Base-by-base conservation (phyloP, 2,329 filamentous ascomycete genomes). In the Colletotrichum phormii region DNA sequence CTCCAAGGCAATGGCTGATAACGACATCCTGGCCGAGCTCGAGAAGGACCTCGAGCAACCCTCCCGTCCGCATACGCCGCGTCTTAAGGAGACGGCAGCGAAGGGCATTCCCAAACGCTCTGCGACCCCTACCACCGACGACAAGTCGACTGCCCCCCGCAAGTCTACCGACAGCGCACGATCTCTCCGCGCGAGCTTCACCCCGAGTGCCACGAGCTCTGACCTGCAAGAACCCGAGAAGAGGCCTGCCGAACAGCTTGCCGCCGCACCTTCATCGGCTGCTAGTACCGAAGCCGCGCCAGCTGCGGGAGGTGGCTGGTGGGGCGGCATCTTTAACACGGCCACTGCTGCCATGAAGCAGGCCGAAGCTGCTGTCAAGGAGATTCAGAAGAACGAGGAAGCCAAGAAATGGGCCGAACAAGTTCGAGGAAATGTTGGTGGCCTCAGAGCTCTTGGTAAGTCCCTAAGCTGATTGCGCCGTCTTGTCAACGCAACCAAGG, bases 401-500 rank as follows among this genome's bases (percentile, higher is more conserved):
- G 97, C 96, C 64, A 95, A 96, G 85, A 94, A 94, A 81, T 99
- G 96, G 95, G 94, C 95, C 1, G 94, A 98, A 65, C 96, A 98
- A 81, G 93, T 98, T 67, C 92, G 92, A 79, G 95, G 95, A 72
- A 98, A 98, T 80, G 94, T 97, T 61, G 93, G 92, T 57, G 91
- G 91, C 37, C 86, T 98, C 54, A 90, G 90, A 77, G 93, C 92
- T 67, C 86, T 96, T 74, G 93, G 95, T 96, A 89, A 76, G 86
- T 82, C 11, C 64, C 35, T 31, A 18, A 13, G 51, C 29, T 5
- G 75, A 13, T 75, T 35, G 75, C 35, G 31, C 64, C n/a, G 59
- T 64, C n/a, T 22, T 42, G 24, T 49, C 4, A 13, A 9, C 9
- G 8, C 29, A 13, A 24, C 5, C 5, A 15, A 15, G 12, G 2